These are phyloP conservation scores for Fusarium anguioides DNA, from an alignment of 2,329 filamentous ascomycete species.

Conservation along the genomic window DNA sequence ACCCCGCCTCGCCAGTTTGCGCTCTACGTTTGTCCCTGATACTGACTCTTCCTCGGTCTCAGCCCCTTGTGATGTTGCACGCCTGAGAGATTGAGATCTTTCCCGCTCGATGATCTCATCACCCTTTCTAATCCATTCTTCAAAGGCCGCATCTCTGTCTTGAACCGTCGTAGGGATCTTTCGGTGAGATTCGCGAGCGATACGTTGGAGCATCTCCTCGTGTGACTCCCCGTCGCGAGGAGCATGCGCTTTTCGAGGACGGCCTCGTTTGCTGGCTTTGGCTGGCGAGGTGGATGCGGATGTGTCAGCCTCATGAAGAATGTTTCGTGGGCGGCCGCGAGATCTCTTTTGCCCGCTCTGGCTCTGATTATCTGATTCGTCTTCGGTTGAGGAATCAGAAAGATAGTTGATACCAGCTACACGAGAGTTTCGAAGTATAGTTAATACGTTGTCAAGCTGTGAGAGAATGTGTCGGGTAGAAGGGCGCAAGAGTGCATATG, in stretches of 20 bases:
- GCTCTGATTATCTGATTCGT: constrained; percentile 48
- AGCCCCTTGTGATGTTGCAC: constrained; percentile 27
- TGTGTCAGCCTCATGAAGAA: not conserved
- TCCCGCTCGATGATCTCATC: constrained; percentile 44
- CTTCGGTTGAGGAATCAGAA: constrained; percentile 55
- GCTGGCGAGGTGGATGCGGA: constrained; percentile 27
- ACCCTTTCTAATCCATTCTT: constrained; percentile 49
- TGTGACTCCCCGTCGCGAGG: constrained; percentile 59
- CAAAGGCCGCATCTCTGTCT: constrained; percentile 49
- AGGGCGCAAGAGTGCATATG: constrained; percentile 73
- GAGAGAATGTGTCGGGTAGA: constrained; percentile 76
- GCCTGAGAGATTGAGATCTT: constrained; percentile 25
- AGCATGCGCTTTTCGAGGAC: constrained; percentile 54
- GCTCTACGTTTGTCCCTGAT: constrained; percentile 35
- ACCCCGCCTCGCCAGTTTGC: constrained; percentile 52
- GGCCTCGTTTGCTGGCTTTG: constrained; percentile 47
- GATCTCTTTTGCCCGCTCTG: constrained; percentile 40
- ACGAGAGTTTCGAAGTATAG: constrained; percentile 75
- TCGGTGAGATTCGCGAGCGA: constrained; percentile 58
- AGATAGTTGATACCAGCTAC: constrained; percentile 57
- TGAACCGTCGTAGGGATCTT: constrained; percentile 42
- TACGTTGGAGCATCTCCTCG: constrained; percentile 58
- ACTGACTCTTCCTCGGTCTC: constrained; percentile 31
- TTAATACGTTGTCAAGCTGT: constrained; percentile 75
- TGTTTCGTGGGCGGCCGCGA: constrained; percentile 46